phyloP scores from a whole-genome alignment of 2,329 filamentous ascomycete genomes.

The Trichothecium roseum region DNA sequence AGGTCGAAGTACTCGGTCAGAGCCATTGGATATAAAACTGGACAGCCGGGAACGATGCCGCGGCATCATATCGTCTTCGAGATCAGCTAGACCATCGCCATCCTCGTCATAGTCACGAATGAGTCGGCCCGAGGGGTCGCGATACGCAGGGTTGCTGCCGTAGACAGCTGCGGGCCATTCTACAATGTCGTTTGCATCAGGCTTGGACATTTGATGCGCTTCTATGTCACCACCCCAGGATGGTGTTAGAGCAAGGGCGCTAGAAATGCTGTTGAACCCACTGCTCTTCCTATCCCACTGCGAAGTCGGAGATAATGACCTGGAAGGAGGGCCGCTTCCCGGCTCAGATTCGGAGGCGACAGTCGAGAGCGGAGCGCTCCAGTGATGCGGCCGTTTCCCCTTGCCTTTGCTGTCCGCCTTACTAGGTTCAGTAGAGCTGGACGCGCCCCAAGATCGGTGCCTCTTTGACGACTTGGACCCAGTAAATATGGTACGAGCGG shows the following conservation, averaged over 20 bases:
- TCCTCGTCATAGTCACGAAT: constrained; percentile 52
- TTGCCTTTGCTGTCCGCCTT: constrained; percentile 14
- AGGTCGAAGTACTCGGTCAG: constrained; percentile 42
- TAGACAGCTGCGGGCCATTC: constrained; percentile 38
- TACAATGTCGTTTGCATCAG: constrained; percentile 33
- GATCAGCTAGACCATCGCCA: constrained; percentile 52
- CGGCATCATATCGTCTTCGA: constrained; percentile 31
- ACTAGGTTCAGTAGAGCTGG: constrained; percentile 6
- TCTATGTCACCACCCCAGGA: constrained; percentile 32
- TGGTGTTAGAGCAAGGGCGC: constrained; percentile 48
- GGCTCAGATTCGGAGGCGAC: constrained; percentile 52
- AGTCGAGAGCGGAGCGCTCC: constrained; percentile 54
- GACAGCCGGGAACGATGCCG: constrained; percentile 41
- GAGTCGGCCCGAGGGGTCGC: constrained; percentile 27
- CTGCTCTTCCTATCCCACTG: constrained; percentile 35
- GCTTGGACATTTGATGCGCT: constrained; percentile 21
- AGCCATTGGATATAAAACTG: constrained; percentile 35
- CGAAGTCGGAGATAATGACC: constrained; percentile 33
- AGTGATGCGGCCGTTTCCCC: constrained; percentile 35
- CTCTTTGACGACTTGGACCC: constrained; percentile 1
- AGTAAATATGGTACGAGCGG: constrained; percentile 2
- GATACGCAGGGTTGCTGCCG: constrained; percentile 21
- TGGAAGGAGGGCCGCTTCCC: constrained; percentile 37
- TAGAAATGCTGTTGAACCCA: constrained; percentile 38
- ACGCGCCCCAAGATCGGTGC: background rate